phyloP scores from a whole-genome alignment of 1,139 yeast species.

The Taphrina confusa region DNA sequence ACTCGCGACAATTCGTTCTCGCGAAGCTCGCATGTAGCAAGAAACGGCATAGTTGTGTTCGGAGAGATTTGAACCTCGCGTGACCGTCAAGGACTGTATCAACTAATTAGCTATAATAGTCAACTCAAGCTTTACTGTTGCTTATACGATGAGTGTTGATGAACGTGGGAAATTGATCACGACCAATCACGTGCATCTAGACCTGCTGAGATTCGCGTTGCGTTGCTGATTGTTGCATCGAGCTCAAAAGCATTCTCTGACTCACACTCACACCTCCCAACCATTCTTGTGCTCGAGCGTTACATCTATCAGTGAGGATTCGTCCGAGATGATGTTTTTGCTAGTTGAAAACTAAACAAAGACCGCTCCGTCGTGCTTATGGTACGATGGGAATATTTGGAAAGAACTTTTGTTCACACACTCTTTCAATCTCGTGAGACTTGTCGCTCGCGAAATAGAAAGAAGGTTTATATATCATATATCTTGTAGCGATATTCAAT shows the following conservation, averaged over 20 bases:
- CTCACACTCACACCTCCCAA: slow-evolving; percentile 5
- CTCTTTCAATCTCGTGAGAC: slow-evolving; percentile 11
- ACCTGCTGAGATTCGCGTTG: no score
- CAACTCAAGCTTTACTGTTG: no score
- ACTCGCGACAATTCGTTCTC: no score
- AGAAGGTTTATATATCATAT: background rate
- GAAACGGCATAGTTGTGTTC: no score
- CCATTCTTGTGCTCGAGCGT: slow-evolving; percentile 29
- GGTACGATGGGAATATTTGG: slow-evolving; percentile 38
- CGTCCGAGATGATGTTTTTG: slow-evolving; percentile 38
- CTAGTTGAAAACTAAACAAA: slow-evolving; percentile 38
- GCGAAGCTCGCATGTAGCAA: no score
- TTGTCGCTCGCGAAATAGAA: slow-evolving; percentile 1
- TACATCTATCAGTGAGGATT: slow-evolving; percentile 37
- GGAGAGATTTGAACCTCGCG: no score
- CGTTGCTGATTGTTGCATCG: no score
- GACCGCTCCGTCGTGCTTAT: slow-evolving; percentile 36
- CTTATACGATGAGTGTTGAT: no score
- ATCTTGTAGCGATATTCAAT: no score
- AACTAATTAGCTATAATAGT: no score
- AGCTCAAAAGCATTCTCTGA: background rate
- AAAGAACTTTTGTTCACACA: slow-evolving; percentile 17
- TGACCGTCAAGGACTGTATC: no score
- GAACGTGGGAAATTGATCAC: slow-evolving; percentile 1
- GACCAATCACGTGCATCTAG: background rate